Base-by-base conservation (phyloP, 192 early-diverging fungal species). In the Podila minutissima region DNA sequence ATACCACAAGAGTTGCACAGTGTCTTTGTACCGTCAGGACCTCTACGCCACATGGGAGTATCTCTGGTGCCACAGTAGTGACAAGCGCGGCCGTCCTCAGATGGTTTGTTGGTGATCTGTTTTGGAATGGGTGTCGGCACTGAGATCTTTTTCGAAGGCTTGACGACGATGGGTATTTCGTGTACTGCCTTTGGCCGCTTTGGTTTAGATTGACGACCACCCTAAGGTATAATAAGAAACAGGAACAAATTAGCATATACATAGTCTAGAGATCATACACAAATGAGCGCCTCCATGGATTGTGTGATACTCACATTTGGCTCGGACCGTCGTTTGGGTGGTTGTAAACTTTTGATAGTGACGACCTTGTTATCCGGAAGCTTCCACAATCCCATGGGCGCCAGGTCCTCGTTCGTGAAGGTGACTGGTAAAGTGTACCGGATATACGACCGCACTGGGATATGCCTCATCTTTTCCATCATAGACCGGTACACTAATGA, bases 1-100 rank as follows among this genome's bases (percentile, higher is more conserved):
- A 94, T 90, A 26, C 93, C 93, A 59, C 93, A 94, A 0, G 91
- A 89, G 67, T 94, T 94, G 66, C 93, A 94, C 8, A 94, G 83
- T 2, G 91, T 94, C 5, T 89, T 88, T 10, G 89, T 84, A 5
- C 93, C 93, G 29, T 84, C 79, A 0, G 93, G 93, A 0, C 93
- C 93, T 28, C 93, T 88, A 20, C 93, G 85, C 93, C 93, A 94
- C 75, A 92, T 93, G 0, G 93, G 93, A 37, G 93, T 94, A 15
- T 85, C 83, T 22, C 74, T 87, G 41, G 87, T 84, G 17, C 86
- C 85, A 67, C 93, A 94, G 68, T 92, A 91, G 4, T 75, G 69
- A 72, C 92, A 93, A 58, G 53, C 53, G 20, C 53, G 20, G 24
- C 53, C 24, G n/a, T n/a, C 53, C 53, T 22, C 29, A 9, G 35